A percentile compares a stretch with the other conserved stretches of the same genome.
These are phyloP conservation scores for Mortierella sp. DNA, from an alignment of 371 early-diverging fungal genomes.

Conservation along the genomic window DNA sequence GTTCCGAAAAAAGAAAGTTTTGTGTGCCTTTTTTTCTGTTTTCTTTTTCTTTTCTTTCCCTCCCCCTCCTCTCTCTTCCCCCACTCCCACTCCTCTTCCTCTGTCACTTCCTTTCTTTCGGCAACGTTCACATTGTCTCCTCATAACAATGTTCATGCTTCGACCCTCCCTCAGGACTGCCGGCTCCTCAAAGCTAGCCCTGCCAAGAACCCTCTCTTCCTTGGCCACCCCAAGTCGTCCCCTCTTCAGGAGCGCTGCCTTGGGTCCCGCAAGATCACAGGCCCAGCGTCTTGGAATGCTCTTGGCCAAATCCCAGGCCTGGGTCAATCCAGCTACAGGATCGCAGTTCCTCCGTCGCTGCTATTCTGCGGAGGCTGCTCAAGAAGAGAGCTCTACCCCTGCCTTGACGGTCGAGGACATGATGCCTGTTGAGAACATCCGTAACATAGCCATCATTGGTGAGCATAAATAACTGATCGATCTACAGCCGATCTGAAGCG, in stretches of 20 bases:
- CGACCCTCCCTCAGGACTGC: slow-evolving; percentile 36
- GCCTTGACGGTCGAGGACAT: slow-evolving; percentile 49
- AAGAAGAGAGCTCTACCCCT: slow-evolving; percentile 28
- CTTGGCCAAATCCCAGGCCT: slow-evolving; percentile 23
- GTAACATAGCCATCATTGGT: slow-evolving; percentile 60
- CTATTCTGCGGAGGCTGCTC: slow-evolving; percentile 34
- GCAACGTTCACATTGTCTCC: slow-evolving; percentile 13
- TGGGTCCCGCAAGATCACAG: slow-evolving; percentile 23
- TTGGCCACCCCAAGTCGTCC: slow-evolving; percentile 17
- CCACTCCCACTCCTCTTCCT: slow-evolving; percentile 7
- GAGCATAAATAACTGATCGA: background rate
- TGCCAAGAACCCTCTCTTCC: slow-evolving; percentile 20
- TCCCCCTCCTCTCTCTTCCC: background rate
- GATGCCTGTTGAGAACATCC: slow-evolving; percentile 57
- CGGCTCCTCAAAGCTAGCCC: slow-evolving; percentile 18
- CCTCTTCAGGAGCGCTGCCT: slow-evolving; percentile 20
- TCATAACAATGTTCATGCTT: slow-evolving; percentile 40
- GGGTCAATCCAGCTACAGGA: slow-evolving; percentile 18
- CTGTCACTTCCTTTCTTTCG: slow-evolving; percentile 1
- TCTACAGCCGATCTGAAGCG: background rate
- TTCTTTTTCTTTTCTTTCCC: background rate
- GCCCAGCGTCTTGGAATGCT: slow-evolving; percentile 37
- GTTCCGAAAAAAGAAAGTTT: slow-evolving; percentile 10
- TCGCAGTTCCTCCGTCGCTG: slow-evolving; percentile 33
- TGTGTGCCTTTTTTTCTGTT: slow-evolving; percentile 7